A percentile compares a stretch with the other conserved stretches of the same genome.
phyloP scores from a whole-genome alignment of 2,329 filamentous ascomycete species.

The Fusarium miscanthi region DNA sequence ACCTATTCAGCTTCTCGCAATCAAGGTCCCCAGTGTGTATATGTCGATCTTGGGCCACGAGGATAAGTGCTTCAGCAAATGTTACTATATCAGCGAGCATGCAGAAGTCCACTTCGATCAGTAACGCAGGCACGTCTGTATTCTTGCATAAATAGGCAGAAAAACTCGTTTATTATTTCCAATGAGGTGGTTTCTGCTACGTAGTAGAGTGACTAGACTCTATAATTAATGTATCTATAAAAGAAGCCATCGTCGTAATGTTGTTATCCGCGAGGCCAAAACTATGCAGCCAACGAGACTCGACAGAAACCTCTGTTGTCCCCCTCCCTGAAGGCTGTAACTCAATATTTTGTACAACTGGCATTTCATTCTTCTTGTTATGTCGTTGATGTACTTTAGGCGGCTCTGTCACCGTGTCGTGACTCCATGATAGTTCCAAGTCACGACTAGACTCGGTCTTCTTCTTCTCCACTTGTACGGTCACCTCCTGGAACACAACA shows the following conservation, averaged over 20 bases:
- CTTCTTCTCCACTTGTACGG: constrained; percentile 9
- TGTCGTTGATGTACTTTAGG: background rate
- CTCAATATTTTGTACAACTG: background rate
- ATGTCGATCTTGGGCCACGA: no score
- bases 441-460: background rate
- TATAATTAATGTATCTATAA: constrained; percentile 13
- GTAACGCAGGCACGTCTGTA: no score
- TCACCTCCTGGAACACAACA: constrained; percentile 22
- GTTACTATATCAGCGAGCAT: no score
- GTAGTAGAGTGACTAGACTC: constrained; percentile 3
- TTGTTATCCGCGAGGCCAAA: background rate
- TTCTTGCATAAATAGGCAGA: no score
- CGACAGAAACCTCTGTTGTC: constrained; percentile 17
- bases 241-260: constrained; percentile 9
- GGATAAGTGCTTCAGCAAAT: no score
- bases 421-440: constrained; percentile 1
- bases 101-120: no score
- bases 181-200: background rate
- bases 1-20: background rate
- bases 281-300: constrained; percentile 6
- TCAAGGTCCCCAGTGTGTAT: background rate
- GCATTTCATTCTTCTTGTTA: background rate
- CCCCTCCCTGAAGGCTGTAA: constrained; percentile 13
- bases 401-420: constrained; percentile 4
- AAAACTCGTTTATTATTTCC: background rate